Evolutionary conservation across 208 protist genomes (phyloP), one percentile per base, ranked within the genome.

Genomic region (Trypanosoma mega): DNA sequence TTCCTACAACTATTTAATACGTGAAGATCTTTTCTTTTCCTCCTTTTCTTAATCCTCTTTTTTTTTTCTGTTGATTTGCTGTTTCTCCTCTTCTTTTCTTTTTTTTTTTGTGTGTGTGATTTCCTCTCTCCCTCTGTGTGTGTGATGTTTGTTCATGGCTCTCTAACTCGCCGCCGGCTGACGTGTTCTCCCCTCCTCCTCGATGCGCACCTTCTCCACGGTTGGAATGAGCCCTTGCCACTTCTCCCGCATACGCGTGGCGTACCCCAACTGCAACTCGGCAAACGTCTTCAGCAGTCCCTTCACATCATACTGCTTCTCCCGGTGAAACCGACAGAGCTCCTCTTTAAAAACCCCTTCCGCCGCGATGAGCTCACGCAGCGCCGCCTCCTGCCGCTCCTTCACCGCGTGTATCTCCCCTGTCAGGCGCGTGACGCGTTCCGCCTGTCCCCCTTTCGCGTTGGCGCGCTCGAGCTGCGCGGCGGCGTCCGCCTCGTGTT

Each of bases 251-350:
- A 95, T 80, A 27, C 67, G 54, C 39, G 61, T 57, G 1, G 84
- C 79, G 55, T 89, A 92, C 29, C 80, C 75, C n/a, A 95, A 58
- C 72, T 94, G 85, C 27, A 95, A 52, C 68, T 86, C 70, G 27
- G 78, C 75, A 53, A 94, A 94, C 23, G 63, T 70, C 43, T 87
- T 79, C 36, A 95, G 65, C 51, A 95, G 72, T 47, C 72, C 76
- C 55, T 84, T 81, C 27, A 92, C 74, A 63, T 94, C 92, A 53
- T 85, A 82, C 65, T 94, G 85, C 54, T 90, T 88, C 30, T 85
- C 81, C 9, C 71, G 55, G 60, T 95, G 87, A 58, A 95, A 97
- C 12, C 77, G 70, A 1, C 64, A 27, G 29, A 95, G 71, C 62
- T 97, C 92, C 1, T 83, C 74, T 24, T 71, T 68, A 21, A 94